These are phyloP conservation scores for Aspergillus eucalypticola DNA, from an alignment of 2,329 filamentous ascomycete species.

Conservation along the genomic window DNA sequence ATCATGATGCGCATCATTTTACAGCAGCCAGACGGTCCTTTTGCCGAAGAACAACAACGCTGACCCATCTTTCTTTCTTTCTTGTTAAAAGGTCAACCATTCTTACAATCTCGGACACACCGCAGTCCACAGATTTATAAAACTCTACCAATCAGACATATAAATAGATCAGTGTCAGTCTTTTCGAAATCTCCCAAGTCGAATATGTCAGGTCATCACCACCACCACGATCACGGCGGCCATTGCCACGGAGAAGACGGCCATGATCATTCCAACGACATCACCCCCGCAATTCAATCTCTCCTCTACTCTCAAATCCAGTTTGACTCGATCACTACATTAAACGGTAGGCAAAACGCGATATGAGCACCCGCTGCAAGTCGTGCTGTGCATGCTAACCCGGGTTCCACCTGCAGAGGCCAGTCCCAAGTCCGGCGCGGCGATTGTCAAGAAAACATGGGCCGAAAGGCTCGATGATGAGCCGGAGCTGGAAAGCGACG, in stretches of 20 bases:
- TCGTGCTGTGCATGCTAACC: neutral
- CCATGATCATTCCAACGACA: conserved; percentile 89
- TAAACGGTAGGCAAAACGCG: conserved; percentile 62
- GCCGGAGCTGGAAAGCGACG: conserved; percentile 80
- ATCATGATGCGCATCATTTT: too few species aligned
- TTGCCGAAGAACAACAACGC: neutral
- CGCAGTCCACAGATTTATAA: neutral
- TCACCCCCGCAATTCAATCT: conserved; percentile 85
- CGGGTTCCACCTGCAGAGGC: conserved; percentile 50
- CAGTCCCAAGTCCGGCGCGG: conserved; percentile 65
- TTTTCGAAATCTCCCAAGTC: neutral
- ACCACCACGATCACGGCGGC: conserved; percentile 42
- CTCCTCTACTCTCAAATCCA: conserved; percentile 91
- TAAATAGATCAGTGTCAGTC: neutral
- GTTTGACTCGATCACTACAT: conserved; percentile 78
- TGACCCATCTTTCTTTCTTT: neutral
- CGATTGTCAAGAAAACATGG: conserved; percentile 89
- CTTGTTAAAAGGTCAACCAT: neutral
- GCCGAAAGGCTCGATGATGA: conserved; percentile 68
- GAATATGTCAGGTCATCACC: conserved; percentile 40
- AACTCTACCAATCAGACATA: neutral
- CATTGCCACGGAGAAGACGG: conserved; percentile 56
- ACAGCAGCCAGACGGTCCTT: too few species aligned
- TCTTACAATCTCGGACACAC: neutral
- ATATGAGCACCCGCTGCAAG: neutral